phyloP scores from a whole-genome alignment of 805 yeast genomes.

The Yarrowia divulgata region DNA sequence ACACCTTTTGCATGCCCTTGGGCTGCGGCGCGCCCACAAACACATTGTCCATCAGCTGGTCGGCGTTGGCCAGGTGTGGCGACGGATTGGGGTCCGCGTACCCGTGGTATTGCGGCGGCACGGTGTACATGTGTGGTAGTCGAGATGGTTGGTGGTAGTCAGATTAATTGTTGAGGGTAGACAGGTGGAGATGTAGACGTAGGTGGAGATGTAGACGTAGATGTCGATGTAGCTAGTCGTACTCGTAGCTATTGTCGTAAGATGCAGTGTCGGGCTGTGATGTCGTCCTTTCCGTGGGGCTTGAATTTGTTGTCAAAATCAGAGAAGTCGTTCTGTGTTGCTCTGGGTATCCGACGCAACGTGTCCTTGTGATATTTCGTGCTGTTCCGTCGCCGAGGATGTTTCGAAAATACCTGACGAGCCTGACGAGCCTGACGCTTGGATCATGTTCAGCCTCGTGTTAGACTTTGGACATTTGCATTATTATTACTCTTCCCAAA shows the following conservation, averaged over 20 bases:
- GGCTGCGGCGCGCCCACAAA: slow-evolving; percentile 36
- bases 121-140: slow-evolving; percentile 29
- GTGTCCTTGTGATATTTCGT: no score
- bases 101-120: slow-evolving; percentile 33
- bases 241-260: no score
- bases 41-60: slow-evolving; percentile 30
- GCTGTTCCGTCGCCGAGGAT: background rate
- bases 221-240: no score
- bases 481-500: slow-evolving; percentile 26
- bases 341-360: background rate
- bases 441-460: slow-evolving; percentile 13
- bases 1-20: slow-evolving; percentile 25
- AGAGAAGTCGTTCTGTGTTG: no score
- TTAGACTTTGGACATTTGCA: slow-evolving; percentile 2
- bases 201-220: no score
- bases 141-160: no score
- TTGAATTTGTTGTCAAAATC: no score
- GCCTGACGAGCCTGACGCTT: background rate
- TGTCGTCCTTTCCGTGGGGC: no score
- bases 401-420: slow-evolving; percentile 1
- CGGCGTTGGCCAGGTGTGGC: slow-evolving; percentile 32
- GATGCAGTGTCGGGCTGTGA: no score
- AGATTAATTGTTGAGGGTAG: background rate
- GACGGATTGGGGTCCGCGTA: slow-evolving; percentile 34
- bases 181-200: no score